Evolutionary conservation across 2,329 filamentous ascomycete genomes (phyloP), one percentile per base, ranked within the genome.

Genomic region (Penicillium thymicola): DNA sequence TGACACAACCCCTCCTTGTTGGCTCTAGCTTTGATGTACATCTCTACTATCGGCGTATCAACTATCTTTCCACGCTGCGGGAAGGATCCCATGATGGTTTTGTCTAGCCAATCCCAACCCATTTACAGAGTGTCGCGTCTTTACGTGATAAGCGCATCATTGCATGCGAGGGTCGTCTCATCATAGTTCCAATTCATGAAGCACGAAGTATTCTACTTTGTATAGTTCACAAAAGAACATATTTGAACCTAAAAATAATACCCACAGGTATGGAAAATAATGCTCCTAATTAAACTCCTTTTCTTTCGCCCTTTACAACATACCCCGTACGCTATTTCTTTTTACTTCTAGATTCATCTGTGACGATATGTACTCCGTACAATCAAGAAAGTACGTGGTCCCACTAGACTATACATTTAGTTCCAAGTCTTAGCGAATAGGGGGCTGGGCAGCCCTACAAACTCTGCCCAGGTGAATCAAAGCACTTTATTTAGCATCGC

Each of bases 351-450:
- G 48, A 58, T 42, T 43, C 28, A 18, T 52, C 44, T 38, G 55
- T 36, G 10, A 34, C 41, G 11, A 54, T 8, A n/a, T 37, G 16
- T n/a, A 37, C 34, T 37, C 34, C 16, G 51, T 55, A 55, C 36
- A 36, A 41, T 14, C 11, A 32, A 34, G 23, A 34, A 23, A 34
- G 11, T 32, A 34, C 18, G 5, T 38, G 36, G n/a, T 53, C 47
- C 63, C 63, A 65, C 62, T 40, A 27, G 25, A 41, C 48, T 45
- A 52, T 40, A 16, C 27, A 14, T 21, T 55, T 54, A 59, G 57
- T 62, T 58, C 55, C 59, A 54, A 62, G 57, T 65, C 57, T 59
- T 60, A 57, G 59, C 58, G 54, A 62, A 64, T 63, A 44, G 57
- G 60, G 60, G 63, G 61, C 58, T 61, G 48, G 53, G 57, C 59